Evolutionary conservation across 1,284 basidiomycete genomes (phyloP).

Genomic region (Coniophora puteana): DNA sequence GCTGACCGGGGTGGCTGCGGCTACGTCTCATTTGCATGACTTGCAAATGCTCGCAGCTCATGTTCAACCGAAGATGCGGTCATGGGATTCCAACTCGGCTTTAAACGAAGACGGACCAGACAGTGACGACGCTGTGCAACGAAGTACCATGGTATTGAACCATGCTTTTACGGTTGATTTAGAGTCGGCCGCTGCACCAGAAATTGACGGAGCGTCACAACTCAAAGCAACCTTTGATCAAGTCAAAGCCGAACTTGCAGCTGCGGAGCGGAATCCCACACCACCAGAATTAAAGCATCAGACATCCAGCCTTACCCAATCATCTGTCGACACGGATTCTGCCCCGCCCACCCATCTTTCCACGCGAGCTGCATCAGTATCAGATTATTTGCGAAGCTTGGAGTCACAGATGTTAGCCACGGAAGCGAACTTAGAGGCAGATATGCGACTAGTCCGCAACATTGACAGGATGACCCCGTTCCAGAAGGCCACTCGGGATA

Average conservation of each 20-base stretch:
- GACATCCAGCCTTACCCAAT: slow-evolving; percentile 9
- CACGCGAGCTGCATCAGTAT: slow-evolving; percentile 15
- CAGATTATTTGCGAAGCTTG: slow-evolving; percentile 34
- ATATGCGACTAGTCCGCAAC: slow-evolving; percentile 76
- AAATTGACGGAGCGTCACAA: slow-evolving; percentile 53
- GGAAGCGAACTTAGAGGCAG: slow-evolving; percentile 65
- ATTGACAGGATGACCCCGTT: slow-evolving; percentile 88
- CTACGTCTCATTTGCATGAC: slow-evolving; percentile 74
- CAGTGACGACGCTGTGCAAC: slow-evolving; percentile 2
- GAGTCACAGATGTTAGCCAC: slow-evolving; percentile 55
- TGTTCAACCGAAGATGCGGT: slow-evolving; percentile 34
- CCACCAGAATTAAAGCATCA: slow-evolving; percentile 10
- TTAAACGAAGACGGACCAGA: slow-evolving; percentile 19
- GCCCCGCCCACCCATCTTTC: neutral
- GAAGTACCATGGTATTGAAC: slow-evolving; percentile 26
- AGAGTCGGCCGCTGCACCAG: slow-evolving; percentile 42
- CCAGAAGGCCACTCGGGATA: slow-evolving; percentile 76
- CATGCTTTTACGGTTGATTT: slow-evolving; percentile 31
- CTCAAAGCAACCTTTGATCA: slow-evolving; percentile 82
- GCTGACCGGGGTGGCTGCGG: slow-evolving; percentile 79
- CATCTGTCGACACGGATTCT: neutral
- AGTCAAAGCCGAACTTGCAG: slow-evolving; percentile 80
- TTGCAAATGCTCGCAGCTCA: slow-evolving; percentile 37
- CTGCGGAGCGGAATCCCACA: slow-evolving; percentile 25
- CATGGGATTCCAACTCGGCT: slow-evolving; percentile 44